Base-by-base conservation (phyloP, 2,329 filamentous ascomycete genomes). In the Teratosphaeriaceae sp. region DNA sequence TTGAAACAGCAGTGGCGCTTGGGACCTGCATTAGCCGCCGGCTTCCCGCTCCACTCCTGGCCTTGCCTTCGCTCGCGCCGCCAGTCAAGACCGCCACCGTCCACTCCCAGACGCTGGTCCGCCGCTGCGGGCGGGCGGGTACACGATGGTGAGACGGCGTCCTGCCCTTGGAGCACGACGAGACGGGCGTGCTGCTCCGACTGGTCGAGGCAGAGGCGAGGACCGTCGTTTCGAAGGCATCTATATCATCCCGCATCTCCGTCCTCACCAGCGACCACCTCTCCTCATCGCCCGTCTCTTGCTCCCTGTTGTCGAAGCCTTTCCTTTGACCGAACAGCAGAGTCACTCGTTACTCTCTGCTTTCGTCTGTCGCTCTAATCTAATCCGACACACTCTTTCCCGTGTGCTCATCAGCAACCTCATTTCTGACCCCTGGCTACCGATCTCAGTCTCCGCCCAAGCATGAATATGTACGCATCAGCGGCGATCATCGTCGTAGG, bases 291-390 rank as follows among this genome's bases (percentile, higher is more conserved):
- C 12, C 40, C 44, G 34, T 38, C 44, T 45, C 36, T 42, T 43
- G 44, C 40, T 38, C 42, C 30, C 34, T 34, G 15, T 42, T 38
- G 38, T 26, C 21, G 29, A 24, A 16, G 19, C 42, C 29, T 47
- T 42, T 35, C 53, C 52, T 48, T 50, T 50, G 45, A 52, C 55
- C 51, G 54, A 57, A 59, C 58, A 51, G 54, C 60, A 65, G 64
- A 65, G 62, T 70, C 70, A 66, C 66, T 72, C 67, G 62, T 64
- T 68, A 63, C 56, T 66, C 62, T 65, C 57, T 56, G 61, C 60
- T 46, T 38, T 50, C 33, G n/a, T 47, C 40, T 42, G 31, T 31
- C 46, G 18, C 34, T 44, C 45, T 52, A 44, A 45, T 44, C 33
- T 46, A 40, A 40, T 61, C 48, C n/a, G 13, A 41, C 50, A 40